These are phyloP conservation scores for Tylopilus vinaceipallidus DNA, from an alignment of 768 basidiomycete species.

Conservation along the genomic window DNA sequence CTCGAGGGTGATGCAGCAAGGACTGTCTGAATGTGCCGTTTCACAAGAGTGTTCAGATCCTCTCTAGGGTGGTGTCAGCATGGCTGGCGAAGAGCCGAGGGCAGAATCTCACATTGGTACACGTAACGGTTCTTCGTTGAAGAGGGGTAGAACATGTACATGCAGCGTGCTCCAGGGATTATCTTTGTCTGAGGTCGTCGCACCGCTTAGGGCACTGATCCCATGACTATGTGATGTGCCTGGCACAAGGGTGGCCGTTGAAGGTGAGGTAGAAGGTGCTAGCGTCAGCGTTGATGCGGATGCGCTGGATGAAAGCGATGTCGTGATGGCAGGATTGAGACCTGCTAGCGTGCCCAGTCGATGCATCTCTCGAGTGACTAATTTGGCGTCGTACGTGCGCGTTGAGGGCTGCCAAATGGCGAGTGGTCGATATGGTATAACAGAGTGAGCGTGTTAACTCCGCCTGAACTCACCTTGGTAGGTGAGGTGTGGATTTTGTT, in stretches of 20 bases:
- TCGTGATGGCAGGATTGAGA: slow-evolving; percentile 44
- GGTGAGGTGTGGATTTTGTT: slow-evolving; percentile 35
- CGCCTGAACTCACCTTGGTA: slow-evolving; percentile 31
- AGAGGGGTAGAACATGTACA: slow-evolving; percentile 85
- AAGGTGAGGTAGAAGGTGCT: slow-evolving; percentile 39
- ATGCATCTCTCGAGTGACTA: slow-evolving; percentile 84
- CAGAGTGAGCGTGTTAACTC: slow-evolving; percentile 14
- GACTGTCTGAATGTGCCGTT: slow-evolving; percentile 70
- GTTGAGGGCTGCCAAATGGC: slow-evolving; percentile 48
- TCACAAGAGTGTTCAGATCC: slow-evolving; percentile 82
- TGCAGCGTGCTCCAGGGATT: slow-evolving; percentile 82
- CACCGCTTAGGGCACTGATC: slow-evolving; percentile 17
- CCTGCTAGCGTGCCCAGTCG: slow-evolving; percentile 65
- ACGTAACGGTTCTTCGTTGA: slow-evolving; percentile 85
- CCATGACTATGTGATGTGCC: slow-evolving; percentile 35
- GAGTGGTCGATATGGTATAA: slow-evolving; percentile 8
- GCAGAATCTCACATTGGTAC: slow-evolving; percentile 66
- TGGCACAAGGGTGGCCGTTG: slow-evolving; percentile 32
- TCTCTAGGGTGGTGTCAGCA: slow-evolving; percentile 51
- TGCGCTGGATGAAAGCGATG: slow-evolving; percentile 41
- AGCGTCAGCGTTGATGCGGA: slow-evolving; percentile 45
- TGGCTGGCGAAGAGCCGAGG: not conserved
- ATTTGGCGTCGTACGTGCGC: slow-evolving; percentile 76
- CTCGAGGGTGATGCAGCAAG: slow-evolving; percentile 72
- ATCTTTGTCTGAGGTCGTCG: slow-evolving; percentile 46